A percentile compares a stretch with the other conserved stretches of the same genome.
phyloP scores from a whole-genome alignment of 306 rosid genomes.

The Bauhinia variegata region DNA sequence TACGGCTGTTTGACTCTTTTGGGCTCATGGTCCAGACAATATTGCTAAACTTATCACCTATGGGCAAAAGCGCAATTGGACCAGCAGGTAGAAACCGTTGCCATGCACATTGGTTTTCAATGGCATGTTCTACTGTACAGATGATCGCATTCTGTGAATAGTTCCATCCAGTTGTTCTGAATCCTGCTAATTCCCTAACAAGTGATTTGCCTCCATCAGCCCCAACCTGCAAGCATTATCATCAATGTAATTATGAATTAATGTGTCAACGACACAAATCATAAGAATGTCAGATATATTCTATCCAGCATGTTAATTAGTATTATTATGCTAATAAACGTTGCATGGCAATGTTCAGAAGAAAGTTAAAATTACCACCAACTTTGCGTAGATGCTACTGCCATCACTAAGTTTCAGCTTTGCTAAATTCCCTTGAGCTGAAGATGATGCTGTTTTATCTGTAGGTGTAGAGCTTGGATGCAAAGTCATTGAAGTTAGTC shows the following conservation, averaged over 20 bases:
- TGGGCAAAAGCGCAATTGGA: constrained; percentile 89
- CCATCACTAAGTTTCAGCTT: constrained; percentile 85
- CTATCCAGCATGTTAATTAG: constrained; percentile 15
- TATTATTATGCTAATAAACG: constrained; percentile 12
- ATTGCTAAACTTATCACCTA: constrained; percentile 83
- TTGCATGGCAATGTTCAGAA: constrained; percentile 16
- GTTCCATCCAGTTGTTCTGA: constrained; percentile 88
- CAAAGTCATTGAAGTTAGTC: constrained; percentile 62
- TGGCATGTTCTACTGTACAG: constrained; percentile 80
- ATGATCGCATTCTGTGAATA: constrained; percentile 91
- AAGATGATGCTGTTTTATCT: constrained; percentile 39
- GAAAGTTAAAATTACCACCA: constrained; percentile 71
- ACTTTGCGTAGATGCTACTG: constrained; percentile 71
- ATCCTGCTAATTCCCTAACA: constrained; percentile 82
- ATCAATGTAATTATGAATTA: constrained; percentile 27
- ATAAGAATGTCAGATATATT: constrained; percentile 27
- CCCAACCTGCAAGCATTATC: constrained; percentile 68
- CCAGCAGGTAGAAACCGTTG: constrained; percentile 90
- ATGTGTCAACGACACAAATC: constrained; percentile 10
- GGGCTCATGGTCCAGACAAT: constrained; percentile 98
- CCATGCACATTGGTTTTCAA: constrained; percentile 81
- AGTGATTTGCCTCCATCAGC: constrained; percentile 93
- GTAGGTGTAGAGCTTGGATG: constrained; percentile 48
- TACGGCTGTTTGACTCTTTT: constrained; percentile 61
- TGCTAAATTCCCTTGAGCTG: constrained; percentile 57